Percentiles rank a stretch among this genome's conserved stretches.
Evolutionary conservation across 129 eudicot species (phyloP).

Genomic region (Ambrosia trifida): DNA sequence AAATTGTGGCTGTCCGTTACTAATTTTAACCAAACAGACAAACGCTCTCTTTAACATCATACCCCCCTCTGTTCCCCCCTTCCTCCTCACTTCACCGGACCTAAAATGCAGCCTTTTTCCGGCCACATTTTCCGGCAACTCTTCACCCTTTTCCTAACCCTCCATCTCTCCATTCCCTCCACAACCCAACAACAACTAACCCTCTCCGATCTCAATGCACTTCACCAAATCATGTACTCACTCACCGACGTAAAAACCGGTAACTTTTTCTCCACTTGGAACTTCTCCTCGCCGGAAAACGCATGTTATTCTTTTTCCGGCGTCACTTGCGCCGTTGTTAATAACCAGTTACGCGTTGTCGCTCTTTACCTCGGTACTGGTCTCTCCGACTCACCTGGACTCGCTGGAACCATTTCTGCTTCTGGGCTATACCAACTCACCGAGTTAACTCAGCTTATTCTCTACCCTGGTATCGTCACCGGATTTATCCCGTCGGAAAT

Average conservation of each 20-base stretch:
- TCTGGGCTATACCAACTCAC: slow-evolving; percentile 45
- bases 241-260: slow-evolving; percentile 49
- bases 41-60: slow-evolving; percentile 32
- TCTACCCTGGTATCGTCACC: slow-evolving; percentile 69
- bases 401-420: slow-evolving; percentile 58
- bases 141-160: slow-evolving; percentile 3
- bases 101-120: slow-evolving; percentile 1
- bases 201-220: slow-evolving; percentile 30
- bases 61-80: not conserved
- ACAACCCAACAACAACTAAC: slow-evolving; percentile 27
- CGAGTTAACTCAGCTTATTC: slow-evolving; percentile 62
- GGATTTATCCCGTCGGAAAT: slow-evolving; percentile 61
- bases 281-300: slow-evolving; percentile 53
- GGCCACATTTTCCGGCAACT: slow-evolving; percentile 24
- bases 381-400: slow-evolving; percentile 65
- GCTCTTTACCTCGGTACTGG: slow-evolving; percentile 75
- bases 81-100: slow-evolving; percentile 17
- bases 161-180: slow-evolving; percentile 18
- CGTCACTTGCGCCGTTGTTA: slow-evolving; percentile 45
- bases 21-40: slow-evolving; percentile 33
- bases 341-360: slow-evolving; percentile 40
- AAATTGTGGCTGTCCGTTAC: slow-evolving; percentile 35
- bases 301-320: slow-evolving; percentile 64
- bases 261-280: slow-evolving; percentile 68
- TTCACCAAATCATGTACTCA: slow-evolving; percentile 41